These are phyloP conservation scores for Brassica cretica DNA, from an alignment of 345 rosid genomes.

Conservation along the genomic window DNA sequence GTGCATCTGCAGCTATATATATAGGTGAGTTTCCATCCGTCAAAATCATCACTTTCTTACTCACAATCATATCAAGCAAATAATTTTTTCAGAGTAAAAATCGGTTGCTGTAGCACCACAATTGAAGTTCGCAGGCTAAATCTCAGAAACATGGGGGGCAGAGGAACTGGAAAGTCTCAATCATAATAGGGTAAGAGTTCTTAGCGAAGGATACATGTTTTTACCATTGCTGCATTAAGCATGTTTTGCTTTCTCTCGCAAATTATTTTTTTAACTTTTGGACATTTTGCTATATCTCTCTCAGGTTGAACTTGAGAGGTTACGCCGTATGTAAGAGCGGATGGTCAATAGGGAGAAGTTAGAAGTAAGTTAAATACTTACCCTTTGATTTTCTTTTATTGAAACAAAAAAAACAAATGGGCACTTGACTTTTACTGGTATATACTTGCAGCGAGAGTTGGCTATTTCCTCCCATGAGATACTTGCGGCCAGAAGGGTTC, in stretches of 20 bases:
- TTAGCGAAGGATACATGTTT: background rate
- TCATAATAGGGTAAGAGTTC: background rate
- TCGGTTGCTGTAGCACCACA: background rate
- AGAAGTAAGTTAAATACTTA: slow-evolving; percentile 48
- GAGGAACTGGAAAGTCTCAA: background rate
- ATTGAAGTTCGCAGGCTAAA: background rate
- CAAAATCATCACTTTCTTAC: background rate
- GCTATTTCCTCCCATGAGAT: no score
- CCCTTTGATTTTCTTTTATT: background rate
- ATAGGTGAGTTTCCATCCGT: background rate
- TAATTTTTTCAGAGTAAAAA: background rate
- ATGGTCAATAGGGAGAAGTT: slow-evolving; percentile 84
- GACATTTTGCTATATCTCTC: slow-evolving; percentile 13
- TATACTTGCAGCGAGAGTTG: slow-evolving; percentile 73
- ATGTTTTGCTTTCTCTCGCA: background rate
- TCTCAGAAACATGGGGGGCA: background rate
- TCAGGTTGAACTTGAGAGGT: slow-evolving; percentile 86
- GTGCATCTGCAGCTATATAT: background rate
- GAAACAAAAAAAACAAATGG: background rate
- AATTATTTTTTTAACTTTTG: background rate
- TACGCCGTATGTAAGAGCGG: slow-evolving; percentile 93
- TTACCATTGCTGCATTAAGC: background rate
- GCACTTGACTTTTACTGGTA: slow-evolving; percentile 16
- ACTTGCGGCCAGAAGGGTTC: no score
- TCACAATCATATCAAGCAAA: no score